Evolutionary conservation across 1,139 yeast genomes (phyloP), one percentile per base, ranked within the genome.

Genomic region (Taphrina confusa): DNA sequence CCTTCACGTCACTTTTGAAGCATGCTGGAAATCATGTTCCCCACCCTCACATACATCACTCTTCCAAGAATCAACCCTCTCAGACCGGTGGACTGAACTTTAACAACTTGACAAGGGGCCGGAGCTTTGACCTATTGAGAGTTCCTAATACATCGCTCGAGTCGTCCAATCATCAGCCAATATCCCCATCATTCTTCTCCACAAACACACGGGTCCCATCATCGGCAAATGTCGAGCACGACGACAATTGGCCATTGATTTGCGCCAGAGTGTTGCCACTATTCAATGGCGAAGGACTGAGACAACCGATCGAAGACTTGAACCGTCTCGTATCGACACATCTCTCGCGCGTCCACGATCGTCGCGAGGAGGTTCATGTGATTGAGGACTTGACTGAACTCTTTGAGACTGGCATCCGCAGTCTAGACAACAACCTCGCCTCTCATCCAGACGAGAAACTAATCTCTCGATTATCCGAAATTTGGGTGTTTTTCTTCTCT

Each of bases 401-500:
- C 52, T 68, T 80, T 33, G 74, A 73, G 31, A 72, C 73, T 4
- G 81, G 83, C 0, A 68, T 79, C 62, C 73, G 73, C 55, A 72
- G 75, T 23, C 68, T 80, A 64, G 81, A 78, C 62, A 72, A 74
- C 50, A 61, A 61, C 6, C 50, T 65, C 33, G 57, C 62, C 16
- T 45, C 60, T 4, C 62, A 47, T 22, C 34, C 62, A 18, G 68
- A 68, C 28, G 65, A 56, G 16, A 66, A 65, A 28, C 64, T 73
- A 27, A 60, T 75, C 18, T 67, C 66, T 3, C 67, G 70, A 14
- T 66, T 74, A 1, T 73, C 72, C n/a, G 71, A 71, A 8, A 64
- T 71, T 0, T 85, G 91, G 91, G 77, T 76, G 30, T 73, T 74
- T 37, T 84, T 83, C 68, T 80, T 80, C 63, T 73, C 76, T 11